Percentiles rank a stretch among this genome's conserved stretches.
phyloP scores from a whole-genome alignment of 2,329 filamentous ascomycete species.

The Fusarium lyarnte region DNA sequence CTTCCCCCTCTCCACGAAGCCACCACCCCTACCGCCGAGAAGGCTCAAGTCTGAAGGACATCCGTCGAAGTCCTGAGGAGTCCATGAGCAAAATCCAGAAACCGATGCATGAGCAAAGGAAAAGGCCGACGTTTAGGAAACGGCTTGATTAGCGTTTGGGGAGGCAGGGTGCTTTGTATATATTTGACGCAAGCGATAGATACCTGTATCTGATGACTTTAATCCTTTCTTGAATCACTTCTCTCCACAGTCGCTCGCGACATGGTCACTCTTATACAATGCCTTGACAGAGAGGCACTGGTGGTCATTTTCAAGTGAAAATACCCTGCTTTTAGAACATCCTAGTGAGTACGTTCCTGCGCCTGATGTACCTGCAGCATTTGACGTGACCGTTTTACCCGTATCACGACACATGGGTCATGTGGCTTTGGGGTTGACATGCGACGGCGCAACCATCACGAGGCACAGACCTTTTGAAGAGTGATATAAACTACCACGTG shows the following conservation, averaged over 20 bases:
- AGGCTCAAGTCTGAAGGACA: constrained; percentile 39
- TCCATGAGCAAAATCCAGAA: constrained; percentile 60
- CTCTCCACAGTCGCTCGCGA: constrained; percentile 12
- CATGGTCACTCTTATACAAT: constrained; percentile 30
- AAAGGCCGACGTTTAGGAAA: constrained; percentile 54
- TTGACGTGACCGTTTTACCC: constrained; percentile 33
- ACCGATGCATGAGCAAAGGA: constrained; percentile 53
- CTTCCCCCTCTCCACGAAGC: constrained; percentile 50
- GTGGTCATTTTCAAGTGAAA: constrained; percentile 39
- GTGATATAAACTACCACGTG: constrained; percentile 32
- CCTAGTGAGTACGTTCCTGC: constrained; percentile 35
- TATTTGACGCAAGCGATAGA: constrained; percentile 52
- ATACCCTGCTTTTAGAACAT: constrained; percentile 34
- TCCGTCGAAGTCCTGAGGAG: constrained; percentile 59
- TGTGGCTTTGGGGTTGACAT: constrained; percentile 40
- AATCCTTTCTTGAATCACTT: constrained; percentile 37
- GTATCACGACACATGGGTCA: constrained; percentile 44
- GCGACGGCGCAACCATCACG: constrained; percentile 35
- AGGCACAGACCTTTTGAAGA: constrained; percentile 12
- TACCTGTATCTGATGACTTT: constrained; percentile 51
- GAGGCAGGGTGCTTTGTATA: constrained; percentile 51
- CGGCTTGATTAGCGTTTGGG: constrained; percentile 51
- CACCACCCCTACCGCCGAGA: constrained; percentile 45
- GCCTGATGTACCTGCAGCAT: constrained; percentile 40
- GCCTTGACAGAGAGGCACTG: constrained; percentile 10